Percentiles rank a stretch among this genome's conserved stretches.
phyloP scores from a whole-genome alignment of 2,329 filamentous ascomycete genomes.

The Pestalotiopsis fici region DNA sequence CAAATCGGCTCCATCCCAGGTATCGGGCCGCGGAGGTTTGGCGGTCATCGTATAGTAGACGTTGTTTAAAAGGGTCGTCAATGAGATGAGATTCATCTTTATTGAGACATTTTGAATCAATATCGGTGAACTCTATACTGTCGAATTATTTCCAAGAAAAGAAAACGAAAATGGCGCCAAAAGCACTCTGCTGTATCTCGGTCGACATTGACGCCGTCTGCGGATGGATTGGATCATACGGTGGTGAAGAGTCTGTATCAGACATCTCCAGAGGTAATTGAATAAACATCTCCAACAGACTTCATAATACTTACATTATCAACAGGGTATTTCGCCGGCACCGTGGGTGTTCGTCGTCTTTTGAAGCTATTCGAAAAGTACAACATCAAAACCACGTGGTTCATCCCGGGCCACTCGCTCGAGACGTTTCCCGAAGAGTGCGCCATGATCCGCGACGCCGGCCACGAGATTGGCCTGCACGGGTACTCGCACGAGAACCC shows the following conservation, averaged over 20 bases:
- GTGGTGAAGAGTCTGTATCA: slow-evolving; percentile 71
- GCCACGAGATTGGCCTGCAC: slow-evolving; percentile 50
- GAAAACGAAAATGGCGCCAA: background rate
- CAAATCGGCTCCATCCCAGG: too few species aligned
- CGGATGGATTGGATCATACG: slow-evolving; percentile 72
- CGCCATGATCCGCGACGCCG: slow-evolving; percentile 59
- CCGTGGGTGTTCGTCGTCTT: slow-evolving; percentile 63
- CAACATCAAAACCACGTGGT: slow-evolving; percentile 56
- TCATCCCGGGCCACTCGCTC: slow-evolving; percentile 53
- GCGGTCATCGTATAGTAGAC: too few species aligned
- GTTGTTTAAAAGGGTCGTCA: too few species aligned
- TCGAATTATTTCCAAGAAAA: background rate
- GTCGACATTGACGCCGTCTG: slow-evolving; percentile 77
- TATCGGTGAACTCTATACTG: too few species aligned
- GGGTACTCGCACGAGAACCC: slow-evolving; percentile 74
- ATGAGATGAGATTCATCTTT: too few species aligned
- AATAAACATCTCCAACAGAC: too few species aligned
- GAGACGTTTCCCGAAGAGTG: slow-evolving; percentile 70
- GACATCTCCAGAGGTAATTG: slow-evolving; percentile 68
- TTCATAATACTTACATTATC: too few species aligned
- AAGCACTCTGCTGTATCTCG: background rate
- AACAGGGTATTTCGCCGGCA: slow-evolving; percentile 63
- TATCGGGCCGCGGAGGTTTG: too few species aligned
- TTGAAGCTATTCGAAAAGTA: slow-evolving; percentile 58
- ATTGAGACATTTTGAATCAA: too few species aligned